Percentiles rank a stretch among this genome's conserved stretches.
phyloP scores from a whole-genome alignment of 2,329 filamentous ascomycete genomes.

The Aspergillus felis region DNA sequence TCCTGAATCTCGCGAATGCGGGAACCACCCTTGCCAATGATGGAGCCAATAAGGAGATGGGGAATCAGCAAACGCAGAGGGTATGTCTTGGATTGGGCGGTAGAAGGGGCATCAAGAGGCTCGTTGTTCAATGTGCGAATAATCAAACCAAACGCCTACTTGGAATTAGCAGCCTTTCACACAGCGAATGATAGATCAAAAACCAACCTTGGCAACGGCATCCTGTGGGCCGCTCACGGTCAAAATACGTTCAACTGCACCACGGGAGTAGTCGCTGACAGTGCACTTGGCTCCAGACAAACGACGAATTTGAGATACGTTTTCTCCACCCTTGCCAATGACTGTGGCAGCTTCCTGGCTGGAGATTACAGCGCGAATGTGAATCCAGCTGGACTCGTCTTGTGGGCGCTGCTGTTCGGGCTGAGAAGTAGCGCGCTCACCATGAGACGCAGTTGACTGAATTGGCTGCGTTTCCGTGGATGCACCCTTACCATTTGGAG shows the following conservation, averaged over 20 bases:
- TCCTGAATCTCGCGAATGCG: slow-evolving; percentile 98
- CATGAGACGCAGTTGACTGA: slow-evolving; percentile 53
- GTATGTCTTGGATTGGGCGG: slow-evolving; percentile 93
- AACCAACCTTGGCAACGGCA: slow-evolving; percentile 84
- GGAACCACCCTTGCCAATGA: slow-evolving; percentile 95
- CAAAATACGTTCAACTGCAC: slow-evolving; percentile 93
- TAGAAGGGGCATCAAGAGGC: slow-evolving; percentile 80
- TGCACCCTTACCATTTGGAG: slow-evolving; percentile 51
- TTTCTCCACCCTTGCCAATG: slow-evolving; percentile 98
- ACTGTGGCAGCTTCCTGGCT: slow-evolving; percentile 96
- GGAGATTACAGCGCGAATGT: slow-evolving; percentile 93
- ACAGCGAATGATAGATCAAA: slow-evolving; percentile 15
- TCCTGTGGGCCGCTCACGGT: slow-evolving; percentile 96
- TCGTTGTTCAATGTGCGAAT: slow-evolving; percentile 98
- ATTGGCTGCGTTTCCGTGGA: slow-evolving; percentile 55
- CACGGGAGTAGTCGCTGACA: slow-evolving; percentile 95
- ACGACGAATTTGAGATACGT: slow-evolving; percentile 93
- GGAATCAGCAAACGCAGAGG: slow-evolving; percentile 92
- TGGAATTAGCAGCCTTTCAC: slow-evolving; percentile 12
- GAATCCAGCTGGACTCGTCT: slow-evolving; percentile 94
- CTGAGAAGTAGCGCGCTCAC: slow-evolving; percentile 46
- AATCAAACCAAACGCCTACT: slow-evolving; percentile 89
- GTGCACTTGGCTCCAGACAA: slow-evolving; percentile 97
- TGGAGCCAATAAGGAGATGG: slow-evolving; percentile 95
- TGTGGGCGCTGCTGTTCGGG: slow-evolving; percentile 52